These are phyloP conservation scores for Saccharomycopsis capsularis DNA, from an alignment of 805 yeast species.

Conservation along the genomic window DNA sequence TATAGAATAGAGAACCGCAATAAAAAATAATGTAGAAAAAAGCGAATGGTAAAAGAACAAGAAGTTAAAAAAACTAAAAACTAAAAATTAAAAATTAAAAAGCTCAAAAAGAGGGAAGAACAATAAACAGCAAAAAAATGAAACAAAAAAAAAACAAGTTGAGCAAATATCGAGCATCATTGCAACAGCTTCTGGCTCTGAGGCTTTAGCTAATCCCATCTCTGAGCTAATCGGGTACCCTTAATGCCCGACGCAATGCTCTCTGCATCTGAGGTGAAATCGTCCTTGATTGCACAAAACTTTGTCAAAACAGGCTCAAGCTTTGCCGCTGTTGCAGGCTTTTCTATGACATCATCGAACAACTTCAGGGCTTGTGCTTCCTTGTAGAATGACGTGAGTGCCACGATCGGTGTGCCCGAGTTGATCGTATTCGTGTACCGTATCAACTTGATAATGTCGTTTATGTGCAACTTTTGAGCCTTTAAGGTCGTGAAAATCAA, in stretches of 20 bases:
- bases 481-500: constrained; percentile 70
- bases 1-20: too few species aligned
- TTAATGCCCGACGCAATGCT: not conserved
- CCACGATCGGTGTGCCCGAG: constrained; percentile 68
- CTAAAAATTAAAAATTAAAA: too few species aligned
- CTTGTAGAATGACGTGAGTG: constrained; percentile 61
- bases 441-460: constrained; percentile 72
- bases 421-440: constrained; percentile 73
- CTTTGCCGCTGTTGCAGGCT: constrained; percentile 40
- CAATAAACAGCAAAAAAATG: too few species aligned
- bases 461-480: constrained; percentile 58
- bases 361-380: constrained; percentile 50
- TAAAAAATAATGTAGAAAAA: too few species aligned
- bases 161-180: too few species aligned
- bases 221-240: too few species aligned
- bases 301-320: constrained; percentile 21
- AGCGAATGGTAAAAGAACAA: too few species aligned
- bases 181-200: too few species aligned
- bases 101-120: too few species aligned
- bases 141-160: too few species aligned
- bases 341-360: constrained; percentile 68
- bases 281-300: not conserved
- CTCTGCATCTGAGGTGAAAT: constrained; percentile 5
- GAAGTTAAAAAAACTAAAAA: too few species aligned
- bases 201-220: too few species aligned